Base-by-base conservation (phyloP, 2,329 filamentous ascomycete genomes). In the Pleurostoma richardsiae region DNA sequence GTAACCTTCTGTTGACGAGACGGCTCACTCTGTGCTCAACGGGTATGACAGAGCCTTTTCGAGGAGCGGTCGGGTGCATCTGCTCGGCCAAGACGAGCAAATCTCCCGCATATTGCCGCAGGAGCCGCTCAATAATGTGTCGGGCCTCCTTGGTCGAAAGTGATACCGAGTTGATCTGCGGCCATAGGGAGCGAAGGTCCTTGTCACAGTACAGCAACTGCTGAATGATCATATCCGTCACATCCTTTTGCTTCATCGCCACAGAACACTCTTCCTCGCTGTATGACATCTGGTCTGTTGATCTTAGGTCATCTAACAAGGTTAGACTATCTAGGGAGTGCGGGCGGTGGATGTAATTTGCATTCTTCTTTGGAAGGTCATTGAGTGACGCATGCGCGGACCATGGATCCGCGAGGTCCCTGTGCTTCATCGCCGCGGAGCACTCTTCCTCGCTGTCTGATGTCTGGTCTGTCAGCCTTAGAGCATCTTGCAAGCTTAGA, bases 61-160 rank as follows among this genome's bases (percentile, higher is more conserved):
- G 43, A 41, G 7, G 28, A 5, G 3, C 30, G 30, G 10, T 44
- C 7, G 26, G 42, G 4, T 4, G 4, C 11, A 10, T 29, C 10
- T 4, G 29, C 27, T 19, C n/a, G n/a, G 45, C 42, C 3, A 30
- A n/a, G 2, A 10, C 4, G 4, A n/a, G 33, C 1, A 49, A 27
- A 27, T 49, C 48, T 7, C 42, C 42, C 4, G 45, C 42, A 11
- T 39, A 49, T 4, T 39, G 40, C 4, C 44, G 41, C 2, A 47
- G 28, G 4, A 49, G n/a, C 19, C 40, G 44, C n/a, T 42, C 41
- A 1, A 47, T 42, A 3, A 33, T 29, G 4, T 31, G 29, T 0
- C 44, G 10, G 5, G n/a, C 19, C 7, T 6, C 36, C 2, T 11
- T 28, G 4, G 41, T 31, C 7, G 48, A 49, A 26, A 27, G 41